phyloP scores from a whole-genome alignment of 192 early-diverging fungal genomes.

The Paraglomus occultum region DNA sequence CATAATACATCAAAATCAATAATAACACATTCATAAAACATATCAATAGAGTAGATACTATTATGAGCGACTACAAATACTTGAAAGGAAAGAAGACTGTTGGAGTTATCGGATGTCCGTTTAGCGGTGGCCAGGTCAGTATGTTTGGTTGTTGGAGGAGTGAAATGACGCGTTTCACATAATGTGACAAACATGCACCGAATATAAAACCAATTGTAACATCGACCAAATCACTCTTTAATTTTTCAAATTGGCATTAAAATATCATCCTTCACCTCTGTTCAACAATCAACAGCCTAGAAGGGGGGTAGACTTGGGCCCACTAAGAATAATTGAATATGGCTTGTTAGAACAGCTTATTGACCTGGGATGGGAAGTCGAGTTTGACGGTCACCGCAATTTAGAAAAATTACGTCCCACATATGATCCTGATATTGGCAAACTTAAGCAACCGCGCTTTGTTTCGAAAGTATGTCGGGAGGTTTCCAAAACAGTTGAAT shows the following conservation, averaged over 20 bases:
- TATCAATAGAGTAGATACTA: no score
- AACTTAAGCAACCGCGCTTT: slow-evolving; percentile 81
- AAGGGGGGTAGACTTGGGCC: slow-evolving; percentile 88
- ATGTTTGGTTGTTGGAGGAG: neutral
- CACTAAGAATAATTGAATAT: slow-evolving; percentile 76
- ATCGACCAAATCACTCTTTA: neutral
- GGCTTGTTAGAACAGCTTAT: slow-evolving; percentile 83
- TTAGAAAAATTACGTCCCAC: slow-evolving; percentile 66
- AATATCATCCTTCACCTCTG: neutral
- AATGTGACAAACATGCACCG: slow-evolving; percentile 11
- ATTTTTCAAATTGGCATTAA: neutral
- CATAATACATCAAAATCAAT: no score
- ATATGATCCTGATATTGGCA: slow-evolving; percentile 68
- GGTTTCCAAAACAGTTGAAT: slow-evolving; percentile 63
- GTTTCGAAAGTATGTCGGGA: slow-evolving; percentile 75
- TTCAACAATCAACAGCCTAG: slow-evolving; percentile 56
- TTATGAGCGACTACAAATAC: slow-evolving; percentile 49
- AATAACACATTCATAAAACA: no score
- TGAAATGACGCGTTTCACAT: neutral
- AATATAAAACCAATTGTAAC: neutral
- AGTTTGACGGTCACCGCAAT: slow-evolving; percentile 73
- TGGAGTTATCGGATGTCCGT: slow-evolving; percentile 70
- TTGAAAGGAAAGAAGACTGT: slow-evolving; percentile 59
- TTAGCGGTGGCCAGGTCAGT: slow-evolving; percentile 62
- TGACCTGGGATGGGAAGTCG: slow-evolving; percentile 76